These are phyloP conservation scores for Cladophialophora exuberans DNA, from an alignment of 2,329 filamentous ascomycete species.

Conservation along the genomic window DNA sequence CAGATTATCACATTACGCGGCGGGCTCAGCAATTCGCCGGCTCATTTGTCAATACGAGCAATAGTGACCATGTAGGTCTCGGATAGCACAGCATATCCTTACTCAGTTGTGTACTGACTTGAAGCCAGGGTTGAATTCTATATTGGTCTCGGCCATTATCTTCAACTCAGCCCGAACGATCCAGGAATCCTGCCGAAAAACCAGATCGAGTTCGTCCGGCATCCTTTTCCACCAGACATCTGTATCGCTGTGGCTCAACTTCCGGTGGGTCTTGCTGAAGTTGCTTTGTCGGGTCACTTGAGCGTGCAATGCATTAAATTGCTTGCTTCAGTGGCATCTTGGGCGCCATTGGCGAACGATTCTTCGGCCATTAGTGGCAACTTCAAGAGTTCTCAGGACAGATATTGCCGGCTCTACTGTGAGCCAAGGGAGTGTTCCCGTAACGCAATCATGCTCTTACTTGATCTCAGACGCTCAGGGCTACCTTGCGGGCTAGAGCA, in stretches of 20 bases:
- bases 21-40: slow-evolving; percentile 16
- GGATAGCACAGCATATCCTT: not conserved
- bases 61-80: no score
- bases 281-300: slow-evolving; percentile 21
- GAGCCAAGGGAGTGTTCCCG: slow-evolving; percentile 24
- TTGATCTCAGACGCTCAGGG: slow-evolving; percentile 18
- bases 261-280: slow-evolving; percentile 23
- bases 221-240: slow-evolving; percentile 24
- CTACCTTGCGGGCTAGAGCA: slow-evolving; percentile 19
- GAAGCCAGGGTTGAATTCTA: slow-evolving; percentile 22
- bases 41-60: slow-evolving; percentile 9
- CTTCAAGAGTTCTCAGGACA: not conserved
- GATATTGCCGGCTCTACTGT: slow-evolving; percentile 23
- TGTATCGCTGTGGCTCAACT: slow-evolving; percentile 19
- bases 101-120: not conserved
- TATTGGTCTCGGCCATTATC: slow-evolving; percentile 24
- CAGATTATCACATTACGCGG: slow-evolving; percentile 24
- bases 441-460: slow-evolving; percentile 16
- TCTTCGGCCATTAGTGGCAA: not conserved
- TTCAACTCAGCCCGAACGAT: slow-evolving; percentile 18
- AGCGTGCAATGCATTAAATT: slow-evolving; percentile 27
- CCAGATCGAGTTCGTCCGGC: slow-evolving; percentile 18
- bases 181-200: slow-evolving; percentile 11
- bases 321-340: slow-evolving; percentile 16
- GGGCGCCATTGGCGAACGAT: slow-evolving; percentile 14